These are phyloP conservation scores for Acer yangbiense DNA, from an alignment of 345 rosid species.

Conservation along the genomic window DNA sequence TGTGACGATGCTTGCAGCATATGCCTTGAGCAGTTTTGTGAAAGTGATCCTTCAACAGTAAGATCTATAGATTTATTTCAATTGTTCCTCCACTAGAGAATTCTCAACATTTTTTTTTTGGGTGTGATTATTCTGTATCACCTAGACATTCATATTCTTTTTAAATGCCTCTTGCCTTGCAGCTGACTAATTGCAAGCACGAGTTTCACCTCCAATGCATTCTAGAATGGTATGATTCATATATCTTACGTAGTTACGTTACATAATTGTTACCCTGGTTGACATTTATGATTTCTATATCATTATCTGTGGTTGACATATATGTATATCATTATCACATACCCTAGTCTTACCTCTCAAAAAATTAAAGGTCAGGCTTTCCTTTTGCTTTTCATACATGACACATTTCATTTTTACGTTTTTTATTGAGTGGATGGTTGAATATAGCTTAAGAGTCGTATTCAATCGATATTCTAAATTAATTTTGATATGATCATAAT, in stretches of 20 bases:
- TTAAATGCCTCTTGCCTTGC: slow-evolving; percentile 19
- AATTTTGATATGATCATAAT: background rate
- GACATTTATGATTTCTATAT: background rate
- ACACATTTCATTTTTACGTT: background rate
- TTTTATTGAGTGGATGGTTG: background rate
- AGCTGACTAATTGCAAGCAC: slow-evolving; percentile 76
- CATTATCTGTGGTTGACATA: background rate
- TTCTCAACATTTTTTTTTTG: background rate
- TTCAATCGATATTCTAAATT: background rate
- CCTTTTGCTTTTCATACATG: background rate
- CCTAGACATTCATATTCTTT: slow-evolving; percentile 3
- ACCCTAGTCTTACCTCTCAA: background rate
- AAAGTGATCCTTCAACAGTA: slow-evolving; percentile 75
- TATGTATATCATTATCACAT: background rate
- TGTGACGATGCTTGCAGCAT: slow-evolving; percentile 78
- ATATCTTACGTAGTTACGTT: background rate
- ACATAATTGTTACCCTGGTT: background rate
- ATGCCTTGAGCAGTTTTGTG: slow-evolving; percentile 71
- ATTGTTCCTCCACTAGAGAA: background rate
- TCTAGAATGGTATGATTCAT: slow-evolving; percentile 65
- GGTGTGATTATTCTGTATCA: background rate
- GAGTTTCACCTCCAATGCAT: slow-evolving; percentile 83
- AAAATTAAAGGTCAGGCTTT: background rate
- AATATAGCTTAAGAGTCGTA: background rate
- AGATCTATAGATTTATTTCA: background rate